phyloP scores from a whole-genome alignment of 2,329 filamentous ascomycete genomes.

The Annulohypoxylon truncatum region DNA sequence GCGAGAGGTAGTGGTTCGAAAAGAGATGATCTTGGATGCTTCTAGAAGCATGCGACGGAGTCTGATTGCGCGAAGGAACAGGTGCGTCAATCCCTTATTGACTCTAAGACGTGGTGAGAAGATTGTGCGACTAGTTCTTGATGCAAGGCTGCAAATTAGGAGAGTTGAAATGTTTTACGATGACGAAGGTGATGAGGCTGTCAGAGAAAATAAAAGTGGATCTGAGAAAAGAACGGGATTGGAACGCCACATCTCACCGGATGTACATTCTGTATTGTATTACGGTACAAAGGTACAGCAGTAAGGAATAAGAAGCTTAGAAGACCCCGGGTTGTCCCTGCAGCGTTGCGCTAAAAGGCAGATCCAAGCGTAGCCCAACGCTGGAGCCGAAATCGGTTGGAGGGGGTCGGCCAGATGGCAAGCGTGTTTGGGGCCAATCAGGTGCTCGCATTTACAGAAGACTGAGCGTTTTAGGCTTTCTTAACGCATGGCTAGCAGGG shows the following conservation, averaged over 20 bases:
- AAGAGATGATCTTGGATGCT: slow-evolving; percentile 4
- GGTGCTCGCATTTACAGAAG: slow-evolving; percentile 8
- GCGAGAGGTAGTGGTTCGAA: slow-evolving; percentile 3
- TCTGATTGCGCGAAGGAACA: background rate
- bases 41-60: slow-evolving; percentile 1
- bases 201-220: slow-evolving; percentile 24
- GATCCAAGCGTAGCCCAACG: slow-evolving; percentile 29
- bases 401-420: slow-evolving; percentile 28
- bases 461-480: slow-evolving; percentile 36
- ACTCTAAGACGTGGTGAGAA: slow-evolving; percentile 10
- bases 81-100: background rate
- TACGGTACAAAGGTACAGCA: background rate
- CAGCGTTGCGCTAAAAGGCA: slow-evolving; percentile 16
- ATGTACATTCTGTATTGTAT: slow-evolving; percentile 17
- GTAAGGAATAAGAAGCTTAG: background rate
- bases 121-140: background rate
- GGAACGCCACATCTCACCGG: slow-evolving; percentile 21
- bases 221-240: background rate
- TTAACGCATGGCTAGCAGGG: slow-evolving; percentile 24
- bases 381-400: slow-evolving; percentile 36
- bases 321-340: slow-evolving; percentile 23
- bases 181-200: slow-evolving; percentile 34
- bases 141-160: slow-evolving; percentile 26
- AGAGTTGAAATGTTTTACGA: slow-evolving; percentile 15
- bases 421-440: slow-evolving; percentile 26